Conservation (phyloP, 306 rosid genomes). For the Cucurbita argyrosperma region DNA sequence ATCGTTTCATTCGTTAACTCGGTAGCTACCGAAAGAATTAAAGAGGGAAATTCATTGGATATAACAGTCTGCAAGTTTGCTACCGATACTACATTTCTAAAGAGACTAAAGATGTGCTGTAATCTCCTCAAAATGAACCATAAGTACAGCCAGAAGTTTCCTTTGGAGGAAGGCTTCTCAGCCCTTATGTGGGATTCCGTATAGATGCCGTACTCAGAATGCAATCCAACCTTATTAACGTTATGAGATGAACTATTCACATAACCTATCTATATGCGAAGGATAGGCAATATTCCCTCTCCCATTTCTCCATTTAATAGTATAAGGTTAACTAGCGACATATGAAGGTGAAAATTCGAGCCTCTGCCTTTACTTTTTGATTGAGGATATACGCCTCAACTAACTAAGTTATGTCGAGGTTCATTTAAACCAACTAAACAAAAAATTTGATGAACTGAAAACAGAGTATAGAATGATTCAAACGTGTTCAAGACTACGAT, state of each 20-base stretch:
- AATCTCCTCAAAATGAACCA: neutral
- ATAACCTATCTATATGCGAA: neutral
- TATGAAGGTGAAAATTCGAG: neutral
- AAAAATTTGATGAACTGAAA: neutral
- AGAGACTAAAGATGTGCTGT: neutral
- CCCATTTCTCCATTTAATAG: neutral
- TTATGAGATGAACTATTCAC: neutral
- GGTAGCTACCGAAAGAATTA: neutral
- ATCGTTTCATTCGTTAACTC: neutral
- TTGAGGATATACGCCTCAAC: neutral
- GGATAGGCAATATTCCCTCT: neutral
- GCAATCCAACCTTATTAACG: neutral
- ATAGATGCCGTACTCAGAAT: neutral
- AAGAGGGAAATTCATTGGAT: neutral
- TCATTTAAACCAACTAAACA: neutral
- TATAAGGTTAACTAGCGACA: neutral
- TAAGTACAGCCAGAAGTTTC: neutral
- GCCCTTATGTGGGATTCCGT: neutral
- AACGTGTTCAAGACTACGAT: neutral
- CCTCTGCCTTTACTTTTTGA: neutral
- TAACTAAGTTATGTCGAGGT: neutral
- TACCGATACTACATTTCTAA: neutral
- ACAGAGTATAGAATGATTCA: neutral
- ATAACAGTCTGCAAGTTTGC: too few relatives aligned
- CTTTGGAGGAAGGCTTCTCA: neutral